These are phyloP conservation scores for Cucurbita moschata DNA, from an alignment of 306 rosid species.

Conservation along the genomic window DNA sequence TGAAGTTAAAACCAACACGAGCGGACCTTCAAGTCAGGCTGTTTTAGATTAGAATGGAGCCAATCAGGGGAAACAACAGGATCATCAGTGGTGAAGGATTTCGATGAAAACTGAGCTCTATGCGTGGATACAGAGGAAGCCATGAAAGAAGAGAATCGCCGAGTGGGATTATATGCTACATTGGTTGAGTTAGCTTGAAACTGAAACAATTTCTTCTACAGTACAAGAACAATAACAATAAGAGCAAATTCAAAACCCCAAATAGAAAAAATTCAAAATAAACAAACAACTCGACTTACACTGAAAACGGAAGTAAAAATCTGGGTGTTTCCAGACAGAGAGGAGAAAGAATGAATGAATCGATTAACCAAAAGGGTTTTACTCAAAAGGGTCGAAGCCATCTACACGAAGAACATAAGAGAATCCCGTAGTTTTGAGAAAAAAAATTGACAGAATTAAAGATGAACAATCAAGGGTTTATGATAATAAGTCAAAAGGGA, in stretches of 20 bases:
- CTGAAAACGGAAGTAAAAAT: slow-evolving; percentile 31
- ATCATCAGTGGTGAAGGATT: slow-evolving; percentile 37
- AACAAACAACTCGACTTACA: slow-evolving; percentile 27
- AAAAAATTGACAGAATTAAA: background rate
- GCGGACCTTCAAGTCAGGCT: slow-evolving; percentile 61
- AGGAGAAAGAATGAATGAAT: slow-evolving; percentile 27
- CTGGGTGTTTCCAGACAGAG: slow-evolving; percentile 29
- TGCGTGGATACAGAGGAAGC: slow-evolving; percentile 46
- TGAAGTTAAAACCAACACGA: background rate
- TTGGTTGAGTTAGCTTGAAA: slow-evolving; percentile 18
- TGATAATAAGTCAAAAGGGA: background rate
- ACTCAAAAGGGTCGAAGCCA: slow-evolving; percentile 58
- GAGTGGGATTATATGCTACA: slow-evolving; percentile 18
- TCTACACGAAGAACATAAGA: slow-evolving; percentile 24
- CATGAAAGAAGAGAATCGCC: slow-evolving; percentile 32
- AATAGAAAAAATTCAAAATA: background rate
- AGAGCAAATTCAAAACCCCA: background rate
- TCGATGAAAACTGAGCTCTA: slow-evolving; percentile 45
- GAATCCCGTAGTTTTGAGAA: background rate
- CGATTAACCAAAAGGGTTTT: slow-evolving; percentile 41
- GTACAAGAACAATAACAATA: background rate
- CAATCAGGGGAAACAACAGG: slow-evolving; percentile 90
- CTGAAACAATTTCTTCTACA: slow-evolving; percentile 40
- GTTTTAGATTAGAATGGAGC: slow-evolving; percentile 74
- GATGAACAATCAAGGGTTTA: background rate